Conservation (phyloP, 495 filamentous ascomycete species). For the Hypomontagnella monticulosa region DNA sequence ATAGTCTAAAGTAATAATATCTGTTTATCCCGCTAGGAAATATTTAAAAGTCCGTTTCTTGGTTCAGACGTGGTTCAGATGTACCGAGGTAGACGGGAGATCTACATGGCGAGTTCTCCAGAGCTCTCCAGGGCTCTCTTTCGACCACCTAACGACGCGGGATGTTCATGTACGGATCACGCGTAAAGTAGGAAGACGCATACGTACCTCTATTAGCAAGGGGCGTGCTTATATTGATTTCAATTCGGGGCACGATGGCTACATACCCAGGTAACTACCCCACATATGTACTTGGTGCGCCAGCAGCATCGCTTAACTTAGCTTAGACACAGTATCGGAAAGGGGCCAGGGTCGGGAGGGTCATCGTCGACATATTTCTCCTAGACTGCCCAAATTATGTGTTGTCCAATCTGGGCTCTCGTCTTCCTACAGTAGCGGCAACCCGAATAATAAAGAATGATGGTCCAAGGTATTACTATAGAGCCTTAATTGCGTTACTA, state of each 20-base stretch:
- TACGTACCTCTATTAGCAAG: conserved; percentile 11
- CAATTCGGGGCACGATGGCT: not conserved
- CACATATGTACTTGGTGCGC: conserved; percentile 1
- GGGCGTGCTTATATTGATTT: conserved; percentile 33
- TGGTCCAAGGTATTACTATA: conserved; percentile 25
- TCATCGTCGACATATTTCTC: too few species aligned
- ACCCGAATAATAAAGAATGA: conserved; percentile 24
- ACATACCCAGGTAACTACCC: too few species aligned
- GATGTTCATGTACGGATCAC: conserved; percentile 33
- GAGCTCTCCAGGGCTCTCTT: conserved; percentile 1
- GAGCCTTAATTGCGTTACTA: conserved; percentile 29
- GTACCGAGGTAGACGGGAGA: conserved; percentile 26
- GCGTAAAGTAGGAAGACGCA: conserved; percentile 15
- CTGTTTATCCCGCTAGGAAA: conserved; percentile 27
- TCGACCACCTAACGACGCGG: conserved; percentile 8
- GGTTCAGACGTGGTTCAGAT: conserved; percentile 11
- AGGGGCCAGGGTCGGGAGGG: conserved; percentile 4
- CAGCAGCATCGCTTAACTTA: not conserved
- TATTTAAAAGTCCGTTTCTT: conserved; percentile 30
- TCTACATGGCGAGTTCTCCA: conserved; percentile 26
- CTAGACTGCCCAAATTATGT: conserved; percentile 16
- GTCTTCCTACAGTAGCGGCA: conserved; percentile 24
- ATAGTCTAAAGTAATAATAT: conserved; percentile 15
- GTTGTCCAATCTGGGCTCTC: conserved; percentile 28
- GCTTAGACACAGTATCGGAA: conserved; percentile 26